Conservation (phyloP, 2,329 filamentous ascomycete genomes). For the Phyllosticta citrichinensis region DNA sequence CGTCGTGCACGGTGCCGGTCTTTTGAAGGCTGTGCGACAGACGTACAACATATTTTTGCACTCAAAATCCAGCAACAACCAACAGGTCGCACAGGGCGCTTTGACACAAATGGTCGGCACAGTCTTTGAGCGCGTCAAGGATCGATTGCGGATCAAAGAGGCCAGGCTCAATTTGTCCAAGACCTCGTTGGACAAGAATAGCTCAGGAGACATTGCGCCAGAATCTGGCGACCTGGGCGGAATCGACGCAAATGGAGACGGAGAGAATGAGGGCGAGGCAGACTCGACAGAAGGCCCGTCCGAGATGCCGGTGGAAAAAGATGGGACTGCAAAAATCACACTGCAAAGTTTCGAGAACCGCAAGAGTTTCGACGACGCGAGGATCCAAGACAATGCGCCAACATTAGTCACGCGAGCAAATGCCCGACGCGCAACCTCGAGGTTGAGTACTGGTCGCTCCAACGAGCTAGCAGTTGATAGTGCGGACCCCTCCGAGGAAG, state of each 20-base stretch:
- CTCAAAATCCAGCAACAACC: constrained; percentile 86
- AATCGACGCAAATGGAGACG: constrained; percentile 31
- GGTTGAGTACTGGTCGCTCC: neutral
- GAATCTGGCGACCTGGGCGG: constrained; percentile 20
- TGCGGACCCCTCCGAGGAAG: constrained; percentile 49
- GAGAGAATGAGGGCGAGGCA: constrained; percentile 25
- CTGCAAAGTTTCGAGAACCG: constrained; percentile 59
- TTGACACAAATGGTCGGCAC: constrained; percentile 98
- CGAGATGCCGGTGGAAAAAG: constrained; percentile 36
- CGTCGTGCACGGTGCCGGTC: constrained; percentile 89
- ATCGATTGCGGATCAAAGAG: constrained; percentile 78
- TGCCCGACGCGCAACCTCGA: constrained; percentile 8
- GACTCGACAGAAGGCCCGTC: constrained; percentile 26
- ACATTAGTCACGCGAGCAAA: constrained; percentile 56
- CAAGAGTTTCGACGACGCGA: constrained; percentile 55
- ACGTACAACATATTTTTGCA: constrained; percentile 99
- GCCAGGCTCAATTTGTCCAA: constrained; percentile 50
- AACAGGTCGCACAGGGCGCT: constrained; percentile 94
- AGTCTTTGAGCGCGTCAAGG: constrained; percentile 90
- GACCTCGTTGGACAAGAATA: constrained; percentile 29
- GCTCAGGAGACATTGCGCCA: constrained; percentile 23
- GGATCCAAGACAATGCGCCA: constrained; percentile 56
- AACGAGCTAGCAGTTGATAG: constrained; percentile 1
- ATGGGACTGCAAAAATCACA: constrained; percentile 49
- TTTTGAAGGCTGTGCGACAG: constrained; percentile 92